A percentile compares a stretch with the other conserved stretches of the same genome.
Evolutionary conservation across 164 flowering plant genomes (phyloP).

Genomic region (Paratinospora sagittata): DNA sequence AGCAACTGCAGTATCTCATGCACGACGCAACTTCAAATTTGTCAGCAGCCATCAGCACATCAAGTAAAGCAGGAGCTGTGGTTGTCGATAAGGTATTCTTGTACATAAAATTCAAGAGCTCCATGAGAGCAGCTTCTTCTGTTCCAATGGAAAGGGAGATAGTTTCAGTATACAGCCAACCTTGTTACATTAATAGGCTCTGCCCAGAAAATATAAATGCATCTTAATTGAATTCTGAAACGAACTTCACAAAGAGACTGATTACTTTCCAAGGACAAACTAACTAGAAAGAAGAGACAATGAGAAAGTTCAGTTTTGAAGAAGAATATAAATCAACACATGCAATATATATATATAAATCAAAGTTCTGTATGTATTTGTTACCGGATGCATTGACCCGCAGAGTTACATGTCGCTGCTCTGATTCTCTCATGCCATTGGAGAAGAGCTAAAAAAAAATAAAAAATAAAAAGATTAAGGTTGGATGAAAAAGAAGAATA

Average conservation of each 20-base stretch:
- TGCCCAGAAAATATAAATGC: neutral
- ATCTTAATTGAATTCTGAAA: neutral
- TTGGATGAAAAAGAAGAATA: neutral
- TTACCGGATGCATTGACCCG: slow-evolving; percentile 84
- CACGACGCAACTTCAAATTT: slow-evolving; percentile 97
- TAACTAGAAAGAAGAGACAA: no score
- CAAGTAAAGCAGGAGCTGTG: slow-evolving; percentile 70
- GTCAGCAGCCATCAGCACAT: slow-evolving; percentile 98
- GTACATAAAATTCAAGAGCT: slow-evolving; percentile 90
- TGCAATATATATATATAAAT: neutral
- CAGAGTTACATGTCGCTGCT: slow-evolving; percentile 81
- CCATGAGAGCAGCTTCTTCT: slow-evolving; percentile 98
- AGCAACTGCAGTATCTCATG: slow-evolving; percentile 82
- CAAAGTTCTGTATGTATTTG: neutral
- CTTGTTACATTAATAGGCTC: neutral
- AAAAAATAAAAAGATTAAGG: neutral
- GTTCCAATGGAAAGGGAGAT: slow-evolving; percentile 22
- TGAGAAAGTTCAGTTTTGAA: neutral
- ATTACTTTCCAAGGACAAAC: neutral
- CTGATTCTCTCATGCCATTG: slow-evolving; percentile 97
- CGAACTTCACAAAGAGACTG: neutral
- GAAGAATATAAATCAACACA: neutral
- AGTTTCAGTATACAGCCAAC: neutral
- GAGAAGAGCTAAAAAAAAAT: slow-evolving; percentile 71
- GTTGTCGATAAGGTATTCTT: slow-evolving; percentile 54